Evolutionary conservation across 2,329 filamentous ascomycete genomes (phyloP).

Genomic region (Parasarocladium wereldwijsianum): DNA sequence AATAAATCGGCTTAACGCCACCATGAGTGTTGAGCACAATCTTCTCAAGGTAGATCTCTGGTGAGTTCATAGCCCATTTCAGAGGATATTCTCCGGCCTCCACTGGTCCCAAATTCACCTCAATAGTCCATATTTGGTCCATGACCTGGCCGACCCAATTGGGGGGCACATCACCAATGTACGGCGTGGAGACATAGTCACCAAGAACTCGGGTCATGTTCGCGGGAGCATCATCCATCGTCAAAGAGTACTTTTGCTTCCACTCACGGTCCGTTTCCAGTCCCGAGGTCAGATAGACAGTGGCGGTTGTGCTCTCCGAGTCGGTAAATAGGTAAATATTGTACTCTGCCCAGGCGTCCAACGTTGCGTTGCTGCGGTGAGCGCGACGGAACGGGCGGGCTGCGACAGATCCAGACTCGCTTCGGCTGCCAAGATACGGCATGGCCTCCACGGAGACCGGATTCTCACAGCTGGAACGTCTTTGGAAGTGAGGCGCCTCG

Average conservation of each 20-base stretch:
- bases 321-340: conserved; percentile 13
- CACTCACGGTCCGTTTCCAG: conserved; percentile 32
- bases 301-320: conserved; percentile 10
- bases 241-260: conserved; percentile 29
- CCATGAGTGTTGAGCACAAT: conserved; percentile 15
- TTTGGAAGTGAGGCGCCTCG: conserved; percentile 14
- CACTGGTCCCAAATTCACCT: conserved; percentile 7
- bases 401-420: conserved; percentile 6
- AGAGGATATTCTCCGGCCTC: conserved; percentile 12
- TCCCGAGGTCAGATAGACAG: conserved; percentile 1
- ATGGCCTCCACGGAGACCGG: conserved; percentile 1
- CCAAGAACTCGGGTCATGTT: conserved; percentile 16
- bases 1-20: no score
- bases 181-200: conserved; percentile 18
- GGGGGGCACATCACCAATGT: conserved; percentile 24
- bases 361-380: background rate
- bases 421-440: conserved; percentile 5
- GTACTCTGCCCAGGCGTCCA: conserved; percentile 11
- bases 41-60: conserved; percentile 18
- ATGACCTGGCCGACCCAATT: conserved; percentile 30
- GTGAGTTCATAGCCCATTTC: conserved; percentile 13
- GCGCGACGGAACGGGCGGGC: conserved; percentile 5
- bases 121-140: conserved; percentile 30
- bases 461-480: no score
- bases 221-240: conserved; percentile 22